These are phyloP conservation scores for Cicer arietinum DNA, from an alignment of 306 rosid genomes.

Conservation along the genomic window DNA sequence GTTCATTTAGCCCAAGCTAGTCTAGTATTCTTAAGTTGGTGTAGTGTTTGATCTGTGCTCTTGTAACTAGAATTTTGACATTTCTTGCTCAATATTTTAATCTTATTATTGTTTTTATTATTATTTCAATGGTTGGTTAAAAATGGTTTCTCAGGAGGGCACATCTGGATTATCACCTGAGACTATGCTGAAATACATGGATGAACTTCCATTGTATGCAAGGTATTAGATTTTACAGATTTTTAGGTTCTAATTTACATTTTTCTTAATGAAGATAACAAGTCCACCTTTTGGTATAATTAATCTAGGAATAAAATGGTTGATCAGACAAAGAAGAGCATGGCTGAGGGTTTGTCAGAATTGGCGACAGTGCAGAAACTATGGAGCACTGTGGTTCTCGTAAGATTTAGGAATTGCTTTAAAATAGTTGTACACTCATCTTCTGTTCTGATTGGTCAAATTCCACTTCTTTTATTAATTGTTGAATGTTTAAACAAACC, in stretches of 20 bases:
- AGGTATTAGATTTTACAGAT: constrained; percentile 51
- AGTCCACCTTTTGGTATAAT: constrained; percentile 39
- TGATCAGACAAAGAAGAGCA: constrained; percentile 53
- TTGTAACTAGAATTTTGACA: constrained; percentile 12
- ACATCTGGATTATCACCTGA: constrained; percentile 47
- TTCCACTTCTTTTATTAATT: constrained; percentile 28
- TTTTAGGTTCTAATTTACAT: constrained; percentile 31
- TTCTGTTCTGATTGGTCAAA: constrained; percentile 35
- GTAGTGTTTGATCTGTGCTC: constrained; percentile 15
- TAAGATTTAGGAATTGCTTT: constrained; percentile 49
- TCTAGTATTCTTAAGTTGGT: constrained; percentile 24
- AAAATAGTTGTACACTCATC: constrained; percentile 11
- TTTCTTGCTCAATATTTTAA: constrained; percentile 27
- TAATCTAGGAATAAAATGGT: constrained; percentile 63
- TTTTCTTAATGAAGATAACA: constrained; percentile 33
- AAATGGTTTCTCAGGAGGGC: constrained; percentile 60
- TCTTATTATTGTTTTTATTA: neutral
- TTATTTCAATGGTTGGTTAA: constrained; percentile 38
- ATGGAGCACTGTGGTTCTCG: constrained; percentile 78
- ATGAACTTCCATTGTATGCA: constrained; percentile 53
- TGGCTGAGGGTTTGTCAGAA: constrained; percentile 65
- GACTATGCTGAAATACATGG: constrained; percentile 52
- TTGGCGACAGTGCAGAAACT: constrained; percentile 59
- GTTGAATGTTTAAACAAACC: constrained; percentile 7
- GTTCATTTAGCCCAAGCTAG: constrained; percentile 20